Evolutionary conservation across 1,284 basidiomycete genomes (phyloP), one percentile per base, ranked within the genome.

Genomic region (Cerioporus squamosus): DNA sequence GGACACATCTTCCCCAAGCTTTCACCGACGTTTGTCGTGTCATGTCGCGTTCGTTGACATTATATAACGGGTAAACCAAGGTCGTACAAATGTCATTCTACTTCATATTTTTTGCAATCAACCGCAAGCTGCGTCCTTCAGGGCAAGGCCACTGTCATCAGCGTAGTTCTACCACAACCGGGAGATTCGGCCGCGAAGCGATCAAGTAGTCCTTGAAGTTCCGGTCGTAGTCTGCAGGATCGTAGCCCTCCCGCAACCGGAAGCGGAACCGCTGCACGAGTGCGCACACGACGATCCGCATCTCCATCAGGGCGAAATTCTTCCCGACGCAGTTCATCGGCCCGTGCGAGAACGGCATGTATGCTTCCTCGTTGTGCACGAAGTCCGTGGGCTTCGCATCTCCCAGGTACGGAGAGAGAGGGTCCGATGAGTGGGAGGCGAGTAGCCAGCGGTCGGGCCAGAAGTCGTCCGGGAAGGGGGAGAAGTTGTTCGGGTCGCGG

Each of bases 271-370:
- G 64, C 49, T 68, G 72, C 57, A 73, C 39, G 46, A 70, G 46
- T 51, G 57, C 44, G 43, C 62, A 63, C 18, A 70, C 29, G 15
- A 73, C 67, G 49, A 66, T 65, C 5, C 68, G 62, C 55, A 63
- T 57, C 55, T 63, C 61, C 55, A 60, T 64, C 59, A 68, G 31
- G 17, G 74, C 74, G 23, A 75, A 67, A 36, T 62, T 60, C 61
- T 72, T 73, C 1, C 72, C 74, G 4, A 70, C 71, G 59, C 74
- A 75, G 52, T 66, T 72, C 26, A 66, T 57, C 8, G 70, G 65
- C 5, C 72, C 73, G 46, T 58, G 64, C 4, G 70, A 72, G 63
- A 73, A 74, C 0, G 72, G 72, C 31, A 69, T 59, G 60, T 66
- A 74, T 2, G 71, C 72, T 40, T 58, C 59, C 6, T 53, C 14